These are phyloP conservation scores for Tylopilus plumbeoviolaceoides DNA, from an alignment of 768 basidiomycete genomes.

Conservation along the genomic window DNA sequence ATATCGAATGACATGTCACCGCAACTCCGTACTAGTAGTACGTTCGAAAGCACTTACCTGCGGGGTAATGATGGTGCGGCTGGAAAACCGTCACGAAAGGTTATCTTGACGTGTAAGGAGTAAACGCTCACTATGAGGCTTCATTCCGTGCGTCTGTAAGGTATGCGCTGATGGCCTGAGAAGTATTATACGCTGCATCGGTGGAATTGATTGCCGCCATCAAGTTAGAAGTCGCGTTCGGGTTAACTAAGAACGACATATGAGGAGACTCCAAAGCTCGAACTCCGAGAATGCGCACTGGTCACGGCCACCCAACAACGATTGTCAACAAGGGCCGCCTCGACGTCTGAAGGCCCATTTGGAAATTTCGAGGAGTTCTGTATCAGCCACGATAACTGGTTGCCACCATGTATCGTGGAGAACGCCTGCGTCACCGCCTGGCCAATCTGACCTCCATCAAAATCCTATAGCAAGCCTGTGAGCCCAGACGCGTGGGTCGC, in stretches of 20 bases:
- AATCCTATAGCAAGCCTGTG: conserved; percentile 40
- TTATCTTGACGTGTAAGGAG: background rate
- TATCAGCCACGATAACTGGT: conserved; percentile 45
- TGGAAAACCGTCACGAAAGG: conserved; percentile 9
- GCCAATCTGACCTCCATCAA: conserved; percentile 54
- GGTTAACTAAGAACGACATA: conserved; percentile 34
- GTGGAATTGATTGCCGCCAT: conserved; percentile 34
- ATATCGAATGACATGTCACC: background rate
- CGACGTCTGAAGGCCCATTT: conserved; percentile 40
- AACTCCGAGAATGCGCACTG: conserved; percentile 35
- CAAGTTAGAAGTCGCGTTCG: conserved; percentile 37
- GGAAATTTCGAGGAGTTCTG: conserved; percentile 42
- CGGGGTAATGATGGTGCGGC: conserved; percentile 15
- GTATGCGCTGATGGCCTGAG: conserved; percentile 46
- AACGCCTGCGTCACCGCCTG: conserved; percentile 40
- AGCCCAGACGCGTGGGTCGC: background rate
- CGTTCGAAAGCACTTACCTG: conserved; percentile 2
- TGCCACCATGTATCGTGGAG: conserved; percentile 22
- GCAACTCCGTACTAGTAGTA: background rate
- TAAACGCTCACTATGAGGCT: conserved; percentile 48
- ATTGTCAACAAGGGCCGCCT: conserved; percentile 45
- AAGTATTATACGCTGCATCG: conserved; percentile 45
- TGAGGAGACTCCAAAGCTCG: background rate
- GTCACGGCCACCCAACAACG: conserved; percentile 52
- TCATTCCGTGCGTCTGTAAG: conserved; percentile 52